Evolutionary conservation across 805 yeast species (phyloP), one percentile per base, ranked within the genome.

Genomic region (Wickerhamiella bombiphila): DNA sequence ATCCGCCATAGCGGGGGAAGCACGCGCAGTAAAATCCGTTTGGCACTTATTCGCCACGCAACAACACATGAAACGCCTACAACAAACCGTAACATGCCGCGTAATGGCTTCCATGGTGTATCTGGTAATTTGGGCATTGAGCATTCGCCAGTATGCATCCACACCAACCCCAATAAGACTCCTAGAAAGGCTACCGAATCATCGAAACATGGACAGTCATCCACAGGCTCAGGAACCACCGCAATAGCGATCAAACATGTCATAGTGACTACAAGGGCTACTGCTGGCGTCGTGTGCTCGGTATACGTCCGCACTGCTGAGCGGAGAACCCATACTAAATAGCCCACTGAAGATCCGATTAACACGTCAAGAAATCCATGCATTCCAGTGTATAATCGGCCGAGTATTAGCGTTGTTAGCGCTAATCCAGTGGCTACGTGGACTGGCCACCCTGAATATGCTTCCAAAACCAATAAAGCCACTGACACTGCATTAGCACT

Each of bases 341-440:
- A 35, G 0, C 98, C 98, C 14, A 83, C 59, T 0, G 69, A 1
- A 0, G 71, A 59, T 4, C 98, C 98, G 15, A 70, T 53, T 0
- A 60, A 36, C 2, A 91, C 65, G 54, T 91, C 98, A 17, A 80
- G 58, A 42, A 80, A 69, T 2, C 98, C 97, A 59, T 91, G 98
- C 98, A 88, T 88, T 3, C 98, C 98, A 56, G 94, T 85, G 60
- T 91, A 88, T 7, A 88, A 52, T 39, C 98, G 65, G 14, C 98
- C 98, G 42, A 73, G 54, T 1, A 80, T 69, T 42, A 91, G 62
- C 5, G 85, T 72, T 26, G 65, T 42, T 50, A 73, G 74, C 54
- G 85, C 85, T 17, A 70, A 38, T 17, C 34, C 14, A 37, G 45
- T 47, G 17, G 42, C 34, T 11, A 36, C 29, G 24, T 44, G 47